Percentiles rank a stretch among this genome's conserved stretches.
phyloP scores from a whole-genome alignment of 352 stramenopile species.

The Phytophthora capsici region DNA sequence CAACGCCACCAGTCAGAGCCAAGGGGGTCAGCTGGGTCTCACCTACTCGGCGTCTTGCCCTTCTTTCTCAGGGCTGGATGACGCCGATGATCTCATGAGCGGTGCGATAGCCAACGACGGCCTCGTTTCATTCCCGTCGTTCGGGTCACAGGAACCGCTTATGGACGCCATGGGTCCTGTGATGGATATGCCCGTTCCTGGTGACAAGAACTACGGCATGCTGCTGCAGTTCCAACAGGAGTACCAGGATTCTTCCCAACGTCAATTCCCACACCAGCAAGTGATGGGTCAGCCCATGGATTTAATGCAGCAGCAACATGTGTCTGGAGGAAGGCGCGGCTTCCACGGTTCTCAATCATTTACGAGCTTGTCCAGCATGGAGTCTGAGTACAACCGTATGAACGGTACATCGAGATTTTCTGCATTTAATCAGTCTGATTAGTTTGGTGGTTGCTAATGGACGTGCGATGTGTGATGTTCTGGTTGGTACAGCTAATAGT shows the following conservation, averaged over 20 bases:
- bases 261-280: constrained; percentile 60
- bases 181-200: constrained; percentile 18
- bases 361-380: constrained; percentile 77
- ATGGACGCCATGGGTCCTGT: constrained; percentile 13
- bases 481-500: constrained; percentile 37
- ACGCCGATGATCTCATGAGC: constrained; percentile 57
- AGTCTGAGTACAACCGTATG: constrained; percentile 63
- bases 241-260: constrained; percentile 45
- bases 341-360: constrained; percentile 78
- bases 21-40: constrained; percentile 23
- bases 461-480: neutral
- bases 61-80: constrained; percentile 73
- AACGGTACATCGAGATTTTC: constrained; percentile 23
- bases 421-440: neutral
- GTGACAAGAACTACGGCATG: constrained; percentile 56
- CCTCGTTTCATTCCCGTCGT: constrained; percentile 27
- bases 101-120: constrained; percentile 36
- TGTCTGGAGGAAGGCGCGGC: constrained; percentile 36
- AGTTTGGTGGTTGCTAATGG: neutral
- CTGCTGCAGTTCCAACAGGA: constrained; percentile 73
- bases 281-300: constrained; percentile 49
- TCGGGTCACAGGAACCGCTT: constrained; percentile 36
- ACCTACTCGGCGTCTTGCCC: constrained; percentile 80
- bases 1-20: constrained; percentile 13
- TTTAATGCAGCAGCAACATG: constrained; percentile 40